phyloP scores from a whole-genome alignment of 1,284 basidiomycete species.

The Fistulina hepatica region DNA sequence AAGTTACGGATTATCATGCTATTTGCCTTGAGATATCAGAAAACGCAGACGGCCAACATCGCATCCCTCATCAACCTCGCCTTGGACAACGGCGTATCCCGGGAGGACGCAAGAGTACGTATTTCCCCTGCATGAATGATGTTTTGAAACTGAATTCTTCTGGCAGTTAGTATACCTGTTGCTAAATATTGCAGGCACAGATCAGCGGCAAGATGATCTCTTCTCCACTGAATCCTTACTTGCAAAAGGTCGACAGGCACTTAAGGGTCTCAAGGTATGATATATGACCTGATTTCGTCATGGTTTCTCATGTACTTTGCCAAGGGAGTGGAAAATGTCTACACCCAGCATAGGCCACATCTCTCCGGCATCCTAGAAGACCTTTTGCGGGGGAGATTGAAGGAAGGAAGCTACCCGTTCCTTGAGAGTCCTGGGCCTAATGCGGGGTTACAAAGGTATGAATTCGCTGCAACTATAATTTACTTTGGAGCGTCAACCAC shows the following conservation, averaged over 20 bases:
- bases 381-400: conserved; percentile 77
- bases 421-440: conserved; percentile 62
- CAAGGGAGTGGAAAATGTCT: conserved; percentile 98
- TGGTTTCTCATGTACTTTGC: conserved; percentile 8
- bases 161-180: conserved; percentile 89
- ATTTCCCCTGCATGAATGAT: conserved; percentile 1
- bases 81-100: conserved; percentile 70
- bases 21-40: conserved; percentile 93
- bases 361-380: conserved; percentile 88
- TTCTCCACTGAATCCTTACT: conserved; percentile 95
- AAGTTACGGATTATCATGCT: conserved; percentile 92
- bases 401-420: conserved; percentile 88
- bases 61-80: conserved; percentile 75
- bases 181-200: conserved; percentile 88
- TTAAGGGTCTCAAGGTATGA: conserved; percentile 87
- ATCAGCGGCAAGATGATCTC: conserved; percentile 95
- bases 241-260: conserved; percentile 85
- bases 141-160: conserved; percentile 4
- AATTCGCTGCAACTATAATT: neutral
- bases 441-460: conserved; percentile 54
- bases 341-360: conserved; percentile 95
- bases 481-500: conserved; percentile 2
- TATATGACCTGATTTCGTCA: conserved; percentile 1
- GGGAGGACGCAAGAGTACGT: conserved; percentile 73
- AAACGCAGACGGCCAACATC: conserved; percentile 79